Conservation (phyloP, 768 basidiomycete genomes). For the Coprinellus micaceus region DNA sequence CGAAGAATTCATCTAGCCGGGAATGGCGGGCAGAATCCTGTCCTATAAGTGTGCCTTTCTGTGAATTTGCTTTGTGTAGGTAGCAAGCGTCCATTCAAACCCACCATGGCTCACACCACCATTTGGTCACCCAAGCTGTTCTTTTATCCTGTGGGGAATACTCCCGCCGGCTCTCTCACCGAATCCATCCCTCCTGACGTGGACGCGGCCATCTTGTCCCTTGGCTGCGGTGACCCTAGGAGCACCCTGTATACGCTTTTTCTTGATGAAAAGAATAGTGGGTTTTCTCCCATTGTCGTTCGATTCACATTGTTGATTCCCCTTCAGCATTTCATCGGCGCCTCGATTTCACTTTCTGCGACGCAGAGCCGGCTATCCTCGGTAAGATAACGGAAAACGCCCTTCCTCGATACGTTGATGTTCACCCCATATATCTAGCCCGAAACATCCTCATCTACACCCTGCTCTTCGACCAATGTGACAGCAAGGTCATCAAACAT, state of each 20-base stretch:
- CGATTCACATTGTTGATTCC: background rate
- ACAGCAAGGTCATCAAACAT: slow-evolving; percentile 7
- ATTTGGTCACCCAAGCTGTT: slow-evolving; percentile 41
- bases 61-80: too few relatives aligned
- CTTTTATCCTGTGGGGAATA: slow-evolving; percentile 62
- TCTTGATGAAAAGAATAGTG: slow-evolving; percentile 23
- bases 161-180: slow-evolving; percentile 48
- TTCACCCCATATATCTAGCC: slow-evolving; percentile 26
- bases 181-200: slow-evolving; percentile 45
- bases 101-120: slow-evolving; percentile 40
- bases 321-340: slow-evolving; percentile 17
- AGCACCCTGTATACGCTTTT: slow-evolving; percentile 49
- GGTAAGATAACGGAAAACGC: too few relatives aligned
- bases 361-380: slow-evolving; percentile 45
- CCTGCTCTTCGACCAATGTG: slow-evolving; percentile 32
- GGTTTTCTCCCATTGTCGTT: background rate
- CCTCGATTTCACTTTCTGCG: slow-evolving; percentile 50
- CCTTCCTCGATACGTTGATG: background rate
- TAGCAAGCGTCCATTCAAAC: too few relatives aligned
- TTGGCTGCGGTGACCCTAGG: slow-evolving; percentile 57
- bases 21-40: too few relatives aligned
- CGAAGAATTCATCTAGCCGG: too few relatives aligned
- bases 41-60: too few relatives aligned
- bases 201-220: slow-evolving; percentile 45
- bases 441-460: slow-evolving; percentile 47